Evolutionary conservation across 2,329 filamentous ascomycete species (phyloP).

Genomic region (Colletotrichum paranaense): DNA sequence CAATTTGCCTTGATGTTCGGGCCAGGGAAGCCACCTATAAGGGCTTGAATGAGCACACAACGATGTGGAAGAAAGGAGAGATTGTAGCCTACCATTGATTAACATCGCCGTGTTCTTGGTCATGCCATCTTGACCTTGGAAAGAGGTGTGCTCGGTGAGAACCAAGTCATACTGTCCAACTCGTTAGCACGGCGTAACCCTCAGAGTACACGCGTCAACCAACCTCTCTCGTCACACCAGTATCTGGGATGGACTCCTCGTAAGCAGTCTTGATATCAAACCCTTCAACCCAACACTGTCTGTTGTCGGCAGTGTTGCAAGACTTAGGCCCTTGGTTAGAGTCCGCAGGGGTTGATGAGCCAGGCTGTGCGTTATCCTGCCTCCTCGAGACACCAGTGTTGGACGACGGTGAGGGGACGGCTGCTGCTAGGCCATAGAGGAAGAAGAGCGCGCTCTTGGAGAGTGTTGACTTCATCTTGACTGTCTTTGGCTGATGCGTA

Average conservation of each 20-base stretch:
- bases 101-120: slow-evolving; percentile 39
- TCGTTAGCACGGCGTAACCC: background rate
- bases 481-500: background rate
- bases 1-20: slow-evolving; percentile 65
- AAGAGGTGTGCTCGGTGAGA: slow-evolving; percentile 35
- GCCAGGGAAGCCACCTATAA: slow-evolving; percentile 47
- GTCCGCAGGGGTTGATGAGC: background rate
- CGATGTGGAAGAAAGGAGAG: too few species aligned
- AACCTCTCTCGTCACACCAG: slow-evolving; percentile 35
- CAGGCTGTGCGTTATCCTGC: background rate
- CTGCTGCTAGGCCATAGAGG: slow-evolving; percentile 20
- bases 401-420: slow-evolving; percentile 6
- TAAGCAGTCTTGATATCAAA: slow-evolving; percentile 45
- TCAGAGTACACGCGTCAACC: background rate
- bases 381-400: slow-evolving; percentile 10
- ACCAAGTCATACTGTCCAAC: slow-evolving; percentile 32
- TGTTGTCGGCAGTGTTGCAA: slow-evolving; percentile 40
- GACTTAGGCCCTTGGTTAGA: slow-evolving; percentile 9
- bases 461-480: slow-evolving; percentile 27
- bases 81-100: slow-evolving; percentile 35
- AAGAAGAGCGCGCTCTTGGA: slow-evolving; percentile 18
- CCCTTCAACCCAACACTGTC: slow-evolving; percentile 39
- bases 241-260: slow-evolving; percentile 46
- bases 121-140: slow-evolving; percentile 34
- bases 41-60: background rate